phyloP scores from a whole-genome alignment of 768 basidiomycete genomes.

The Pleurotus ostreatus region DNA sequence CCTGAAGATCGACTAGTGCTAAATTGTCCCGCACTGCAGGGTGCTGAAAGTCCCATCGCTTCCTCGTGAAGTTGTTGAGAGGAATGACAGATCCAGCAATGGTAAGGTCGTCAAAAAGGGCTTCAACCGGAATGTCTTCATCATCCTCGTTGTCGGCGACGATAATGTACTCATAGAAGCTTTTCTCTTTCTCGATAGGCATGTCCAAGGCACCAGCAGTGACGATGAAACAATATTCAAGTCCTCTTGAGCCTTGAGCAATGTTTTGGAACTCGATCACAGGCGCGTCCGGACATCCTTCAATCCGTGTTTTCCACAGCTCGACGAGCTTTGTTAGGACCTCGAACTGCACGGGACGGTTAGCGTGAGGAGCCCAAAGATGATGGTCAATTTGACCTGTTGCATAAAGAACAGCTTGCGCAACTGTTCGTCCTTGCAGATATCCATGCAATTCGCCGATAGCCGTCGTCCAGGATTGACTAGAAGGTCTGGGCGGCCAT shows the following conservation, averaged over 20 bases:
- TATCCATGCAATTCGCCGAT: slow-evolving; percentile 40
- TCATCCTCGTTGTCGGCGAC: slow-evolving; percentile 30
- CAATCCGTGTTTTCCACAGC: slow-evolving; percentile 44
- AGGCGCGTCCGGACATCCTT: slow-evolving; percentile 45
- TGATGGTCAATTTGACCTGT: slow-evolving; percentile 29
- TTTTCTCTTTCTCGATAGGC: slow-evolving; percentile 33
- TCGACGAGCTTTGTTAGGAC: slow-evolving; percentile 40
- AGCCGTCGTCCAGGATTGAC: slow-evolving; percentile 40
- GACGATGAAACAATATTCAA: slow-evolving; percentile 35
- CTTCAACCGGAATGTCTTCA: slow-evolving; percentile 36
- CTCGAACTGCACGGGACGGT: slow-evolving; percentile 35
- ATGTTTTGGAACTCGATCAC: slow-evolving; percentile 33
- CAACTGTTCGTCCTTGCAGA: slow-evolving; percentile 37
- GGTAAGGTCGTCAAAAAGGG: slow-evolving; percentile 46
- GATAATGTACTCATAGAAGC: slow-evolving; percentile 43
- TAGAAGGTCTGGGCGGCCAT: slow-evolving; percentile 24
- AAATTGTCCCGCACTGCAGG: slow-evolving; percentile 33
- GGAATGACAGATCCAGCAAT: slow-evolving; percentile 42
- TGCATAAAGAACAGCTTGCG: slow-evolving; percentile 54
- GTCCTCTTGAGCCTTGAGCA: slow-evolving; percentile 21
- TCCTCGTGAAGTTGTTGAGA: slow-evolving; percentile 31
- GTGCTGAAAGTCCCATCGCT: slow-evolving; percentile 35
- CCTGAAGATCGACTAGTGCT: slow-evolving; percentile 35
- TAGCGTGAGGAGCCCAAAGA: not conserved
- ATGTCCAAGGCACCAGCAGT: slow-evolving; percentile 40